These are phyloP conservation scores for Pestalotiopsis sp. DNA, from an alignment of 2,329 filamentous ascomycete genomes.

Conservation along the genomic window DNA sequence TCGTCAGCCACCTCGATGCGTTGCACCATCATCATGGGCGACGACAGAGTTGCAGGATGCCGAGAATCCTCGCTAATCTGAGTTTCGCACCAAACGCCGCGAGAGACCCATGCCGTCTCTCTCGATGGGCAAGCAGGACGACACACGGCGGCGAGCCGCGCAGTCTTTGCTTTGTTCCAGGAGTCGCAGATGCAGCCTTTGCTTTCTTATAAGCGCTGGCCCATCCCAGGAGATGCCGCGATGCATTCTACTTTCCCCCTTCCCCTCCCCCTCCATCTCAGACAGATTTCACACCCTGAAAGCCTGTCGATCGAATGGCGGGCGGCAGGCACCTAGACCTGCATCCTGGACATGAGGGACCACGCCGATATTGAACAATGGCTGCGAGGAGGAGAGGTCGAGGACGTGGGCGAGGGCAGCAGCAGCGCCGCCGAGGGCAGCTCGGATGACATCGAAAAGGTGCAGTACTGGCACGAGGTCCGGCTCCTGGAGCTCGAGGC, in stretches of 20 bases:
- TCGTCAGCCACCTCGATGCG: neutral
- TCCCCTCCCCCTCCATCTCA: neutral
- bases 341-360: neutral
- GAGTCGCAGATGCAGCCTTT: neutral
- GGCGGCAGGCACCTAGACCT: neutral
- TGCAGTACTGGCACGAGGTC: constrained; percentile 4
- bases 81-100: neutral
- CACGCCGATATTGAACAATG: constrained; percentile 1
- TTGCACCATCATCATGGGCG: neutral
- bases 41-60: neutral
- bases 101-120: neutral
- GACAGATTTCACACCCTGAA: neutral
- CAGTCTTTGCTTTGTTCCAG: neutral
- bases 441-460: neutral
- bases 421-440: neutral
- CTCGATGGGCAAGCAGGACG: neutral
- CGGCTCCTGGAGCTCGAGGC: constrained; percentile 1
- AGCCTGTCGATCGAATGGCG: neutral
- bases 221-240: neutral
- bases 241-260: neutral
- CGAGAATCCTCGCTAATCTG: neutral
- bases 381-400: neutral
- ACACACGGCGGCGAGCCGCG: neutral
- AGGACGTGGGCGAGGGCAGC: neutral
- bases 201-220: neutral